These are phyloP conservation scores for Spinacia oleracea DNA, from an alignment of 179 eudicot genomes.

Conservation along the genomic window DNA sequence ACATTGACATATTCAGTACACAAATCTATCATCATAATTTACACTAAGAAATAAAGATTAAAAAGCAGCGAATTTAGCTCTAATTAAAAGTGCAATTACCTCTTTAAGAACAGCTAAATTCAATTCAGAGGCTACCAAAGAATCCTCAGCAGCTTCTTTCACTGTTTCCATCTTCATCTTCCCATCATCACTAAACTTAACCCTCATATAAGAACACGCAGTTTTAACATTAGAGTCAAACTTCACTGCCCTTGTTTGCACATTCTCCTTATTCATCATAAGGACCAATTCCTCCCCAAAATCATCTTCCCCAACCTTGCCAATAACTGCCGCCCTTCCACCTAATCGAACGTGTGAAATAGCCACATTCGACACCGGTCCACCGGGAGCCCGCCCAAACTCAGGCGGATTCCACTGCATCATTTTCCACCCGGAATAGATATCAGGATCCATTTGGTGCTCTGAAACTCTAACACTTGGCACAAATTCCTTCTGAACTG, in stretches of 20 bases:
- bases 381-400: slow-evolving; percentile 77
- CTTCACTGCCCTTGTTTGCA: slow-evolving; percentile 71
- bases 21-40: background rate
- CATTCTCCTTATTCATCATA: slow-evolving; percentile 73
- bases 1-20: background rate
- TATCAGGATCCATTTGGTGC: slow-evolving; percentile 76
- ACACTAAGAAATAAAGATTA: background rate
- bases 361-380: slow-evolving; percentile 82
- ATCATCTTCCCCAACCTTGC: slow-evolving; percentile 79
- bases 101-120: slow-evolving; percentile 83
- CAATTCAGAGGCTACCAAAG: slow-evolving; percentile 59
- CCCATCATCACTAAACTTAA: slow-evolving; percentile 58
- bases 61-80: background rate
- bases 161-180: slow-evolving; percentile 58
- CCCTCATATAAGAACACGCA: slow-evolving; percentile 61
- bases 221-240: slow-evolving; percentile 55
- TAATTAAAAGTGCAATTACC: slow-evolving; percentile 39
- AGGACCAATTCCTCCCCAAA: slow-evolving; percentile 69
- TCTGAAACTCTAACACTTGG: slow-evolving; percentile 74
- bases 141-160: slow-evolving; percentile 73
- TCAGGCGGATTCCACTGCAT: slow-evolving; percentile 94
- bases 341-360: slow-evolving; percentile 75
- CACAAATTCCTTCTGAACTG: slow-evolving; percentile 75
- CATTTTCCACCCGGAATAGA: slow-evolving; percentile 83
- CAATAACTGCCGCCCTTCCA: slow-evolving; percentile 78